Conservation (phyloP, 768 basidiomycete species). For the Leccinum arenicola region DNA sequence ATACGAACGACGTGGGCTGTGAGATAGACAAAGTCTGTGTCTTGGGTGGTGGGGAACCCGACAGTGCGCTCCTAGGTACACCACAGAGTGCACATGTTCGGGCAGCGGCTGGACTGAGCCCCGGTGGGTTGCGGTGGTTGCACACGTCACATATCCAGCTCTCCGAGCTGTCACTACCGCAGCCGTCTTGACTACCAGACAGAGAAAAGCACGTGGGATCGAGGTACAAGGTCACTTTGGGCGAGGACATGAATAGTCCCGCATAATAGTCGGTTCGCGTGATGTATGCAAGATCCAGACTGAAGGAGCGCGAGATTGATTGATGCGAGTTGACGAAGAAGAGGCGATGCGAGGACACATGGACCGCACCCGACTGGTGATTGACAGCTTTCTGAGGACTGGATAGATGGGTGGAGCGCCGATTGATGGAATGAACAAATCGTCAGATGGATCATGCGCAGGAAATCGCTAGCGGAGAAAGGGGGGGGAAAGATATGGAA, state of each 20-base stretch:
- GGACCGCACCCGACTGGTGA: conserved; percentile 71
- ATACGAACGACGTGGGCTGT: conserved; percentile 38
- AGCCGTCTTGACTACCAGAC: conserved; percentile 28
- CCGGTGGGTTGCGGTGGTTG: conserved; percentile 76
- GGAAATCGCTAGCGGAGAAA: conserved; percentile 8
- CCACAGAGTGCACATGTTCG: conserved; percentile 82
- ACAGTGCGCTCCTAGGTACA: conserved; percentile 52
- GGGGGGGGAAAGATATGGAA: conserved; percentile 1
- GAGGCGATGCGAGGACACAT: conserved; percentile 80
- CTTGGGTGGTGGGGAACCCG: conserved; percentile 22
- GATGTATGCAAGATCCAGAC: conserved; percentile 61
- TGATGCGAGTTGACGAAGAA: conserved; percentile 69
- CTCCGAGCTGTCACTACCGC: conserved; percentile 37
- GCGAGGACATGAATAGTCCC: conserved; percentile 83
- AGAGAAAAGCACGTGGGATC: conserved; percentile 29
- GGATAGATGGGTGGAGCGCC: conserved; percentile 26
- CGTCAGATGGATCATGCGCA: conserved; percentile 17
- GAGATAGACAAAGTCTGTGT: conserved; percentile 38
- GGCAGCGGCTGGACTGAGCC: conserved; percentile 64
- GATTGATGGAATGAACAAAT: conserved; percentile 25
- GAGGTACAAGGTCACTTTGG: conserved; percentile 83
- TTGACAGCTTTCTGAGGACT: conserved; percentile 81
- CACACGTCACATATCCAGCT: conserved; percentile 92
- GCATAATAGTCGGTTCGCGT: conserved; percentile 83
- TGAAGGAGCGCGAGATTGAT: conserved; percentile 57